These are phyloP conservation scores for Royoungia palumana DNA, from an alignment of 768 basidiomycete species.

Conservation along the genomic window DNA sequence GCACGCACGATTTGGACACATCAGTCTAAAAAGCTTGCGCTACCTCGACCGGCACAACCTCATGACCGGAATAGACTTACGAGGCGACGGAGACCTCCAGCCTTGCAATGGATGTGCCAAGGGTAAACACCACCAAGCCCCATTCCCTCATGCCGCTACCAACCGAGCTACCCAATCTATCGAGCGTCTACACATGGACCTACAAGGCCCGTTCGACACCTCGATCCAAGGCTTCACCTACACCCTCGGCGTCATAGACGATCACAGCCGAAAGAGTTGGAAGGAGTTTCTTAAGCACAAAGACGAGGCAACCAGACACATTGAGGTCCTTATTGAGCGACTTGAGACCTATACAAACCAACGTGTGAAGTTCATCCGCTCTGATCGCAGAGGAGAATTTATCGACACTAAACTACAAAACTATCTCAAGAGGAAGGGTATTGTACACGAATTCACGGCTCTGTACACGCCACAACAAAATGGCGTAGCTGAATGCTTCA, in stretches of 20 bases:
- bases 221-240: constrained; percentile 8
- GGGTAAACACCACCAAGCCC: constrained; percentile 10
- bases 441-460: neutral
- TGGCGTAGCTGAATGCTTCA: constrained; percentile 9
- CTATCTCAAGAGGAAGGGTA: neutral
- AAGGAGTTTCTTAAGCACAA: constrained; percentile 10
- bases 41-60: constrained; percentile 8
- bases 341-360: neutral
- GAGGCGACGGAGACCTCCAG: neutral
- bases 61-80: constrained; percentile 3
- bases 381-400: neutral
- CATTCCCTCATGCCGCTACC: neutral
- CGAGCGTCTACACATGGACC: neutral
- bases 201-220: neutral
- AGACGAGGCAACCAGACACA: neutral
- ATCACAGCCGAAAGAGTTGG: constrained; percentile 10
- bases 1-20: constrained; percentile 6
- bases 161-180: neutral
- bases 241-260: constrained; percentile 3
- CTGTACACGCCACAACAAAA: neutral
- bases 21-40: constrained; percentile 2
- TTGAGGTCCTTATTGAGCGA: neutral
- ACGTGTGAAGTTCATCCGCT: neutral
- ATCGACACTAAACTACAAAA: neutral
- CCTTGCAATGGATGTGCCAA: constrained; percentile 7